Base-by-base conservation (phyloP, 1,284 basidiomycete species). In the Boletus subluridellus region DNA sequence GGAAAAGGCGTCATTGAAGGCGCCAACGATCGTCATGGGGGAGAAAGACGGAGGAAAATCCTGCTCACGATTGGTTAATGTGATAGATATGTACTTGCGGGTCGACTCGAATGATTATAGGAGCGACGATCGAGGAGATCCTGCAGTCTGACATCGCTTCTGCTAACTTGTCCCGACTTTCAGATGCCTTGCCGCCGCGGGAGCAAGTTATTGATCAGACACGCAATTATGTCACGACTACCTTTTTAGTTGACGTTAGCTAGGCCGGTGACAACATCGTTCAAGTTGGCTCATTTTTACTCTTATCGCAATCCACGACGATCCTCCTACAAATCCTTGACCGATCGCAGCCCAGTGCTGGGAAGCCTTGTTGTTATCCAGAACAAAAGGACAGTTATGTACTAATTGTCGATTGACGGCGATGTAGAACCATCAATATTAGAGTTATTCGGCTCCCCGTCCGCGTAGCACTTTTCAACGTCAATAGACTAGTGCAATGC, bases 21-120 rank as follows among this genome's bases (percentile, higher is more conserved):
- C 53, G 49, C 64, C 58, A 61, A 14, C 53, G 61, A 49, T 57
- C 28, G 8, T 21, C 55, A 32, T 57, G 32, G 7, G 54, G 42
- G 30, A 57, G 39, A 30, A 50, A 61, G 9, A 49, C 35, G 0
- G 50, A 52, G 1, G 50, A 45, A 35, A 64, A 63, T 21, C 37
- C 41, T 3, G 34, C 52, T 61, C 37, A 64, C 62, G 57, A 32
- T 7, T 54, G 30, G 15, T 52, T 60, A 7, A 55, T 44, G 21
- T 26, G 52, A 11, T 41, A 54, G 35, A 60, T 32, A 21, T 21
- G 21, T 21, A 5, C 45, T 54, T 6, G 46, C 9, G 9, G 64
- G 64, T 10, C 61, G 35, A 35, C 57, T 62, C 12, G 62, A 63
- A 38, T 65, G 60, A 35, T 58, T 63, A 8, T 54, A n/a, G 32